These are phyloP conservation scores for Neofusicoccum cordaticola DNA, from an alignment of 2,329 filamentous ascomycete species.

Conservation along the genomic window DNA sequence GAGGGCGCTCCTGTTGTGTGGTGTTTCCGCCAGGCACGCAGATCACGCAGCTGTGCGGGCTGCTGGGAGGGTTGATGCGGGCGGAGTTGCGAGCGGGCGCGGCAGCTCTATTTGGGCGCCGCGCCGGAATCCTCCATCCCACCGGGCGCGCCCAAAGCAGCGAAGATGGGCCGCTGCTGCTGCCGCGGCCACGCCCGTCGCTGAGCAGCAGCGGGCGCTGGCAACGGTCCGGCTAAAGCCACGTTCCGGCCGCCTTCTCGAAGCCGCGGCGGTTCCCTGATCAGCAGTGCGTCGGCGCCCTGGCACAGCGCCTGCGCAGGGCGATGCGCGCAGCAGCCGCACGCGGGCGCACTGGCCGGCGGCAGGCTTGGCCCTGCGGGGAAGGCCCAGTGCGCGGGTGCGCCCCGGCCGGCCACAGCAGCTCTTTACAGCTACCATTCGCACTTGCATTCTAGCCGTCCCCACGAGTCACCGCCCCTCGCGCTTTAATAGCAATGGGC, in stretches of 20 bases:
- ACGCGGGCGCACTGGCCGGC: too few relatives aligned
- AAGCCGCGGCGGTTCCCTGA: background rate
- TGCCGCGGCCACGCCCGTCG: background rate
- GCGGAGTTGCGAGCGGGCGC: background rate
- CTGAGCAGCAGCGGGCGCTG: too few relatives aligned
- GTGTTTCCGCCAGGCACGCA: too few relatives aligned
- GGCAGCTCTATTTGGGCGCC: constrained; percentile 5
- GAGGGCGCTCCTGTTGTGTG: too few relatives aligned
- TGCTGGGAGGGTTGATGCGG: too few relatives aligned
- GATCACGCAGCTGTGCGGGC: too few relatives aligned
- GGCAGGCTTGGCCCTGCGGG: background rate
- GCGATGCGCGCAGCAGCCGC: background rate
- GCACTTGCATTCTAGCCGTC: background rate
- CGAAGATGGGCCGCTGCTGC: background rate
- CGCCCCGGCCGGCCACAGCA: background rate
- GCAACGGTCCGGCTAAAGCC: background rate
- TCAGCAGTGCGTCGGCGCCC: background rate
- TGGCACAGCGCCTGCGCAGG: background rate
- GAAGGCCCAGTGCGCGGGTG: background rate
- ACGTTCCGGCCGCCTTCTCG: constrained; percentile 9
- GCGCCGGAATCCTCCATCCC: constrained; percentile 10
- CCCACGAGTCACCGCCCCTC: constrained; percentile 3
- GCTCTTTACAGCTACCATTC: constrained; percentile 2
- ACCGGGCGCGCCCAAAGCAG: background rate
- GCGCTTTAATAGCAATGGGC: background rate